Evolutionary conservation across 202 grass and related monocot genomes (phyloP).

Genomic region (Hordeum pubiflorum): DNA sequence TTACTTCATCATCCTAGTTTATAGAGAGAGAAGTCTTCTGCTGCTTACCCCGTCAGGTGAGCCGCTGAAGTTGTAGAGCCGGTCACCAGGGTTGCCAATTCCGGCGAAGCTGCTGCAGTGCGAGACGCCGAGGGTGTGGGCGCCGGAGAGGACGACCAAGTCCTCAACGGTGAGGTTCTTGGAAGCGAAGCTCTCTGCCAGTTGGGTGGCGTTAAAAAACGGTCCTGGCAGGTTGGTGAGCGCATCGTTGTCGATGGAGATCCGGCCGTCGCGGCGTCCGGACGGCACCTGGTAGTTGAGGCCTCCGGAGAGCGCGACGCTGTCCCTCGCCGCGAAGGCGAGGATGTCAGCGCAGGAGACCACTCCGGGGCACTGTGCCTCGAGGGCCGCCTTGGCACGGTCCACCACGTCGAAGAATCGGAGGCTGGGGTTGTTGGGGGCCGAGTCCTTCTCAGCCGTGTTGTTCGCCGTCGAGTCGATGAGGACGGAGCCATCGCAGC

Average conservation of each 20-base stretch:
- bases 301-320: conserved; percentile 43
- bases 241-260: no score
- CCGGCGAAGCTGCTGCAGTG: conserved; percentile 47
- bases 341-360: conserved; percentile 78
- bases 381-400: conserved; percentile 39
- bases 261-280: conserved; percentile 44
- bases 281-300: conserved; percentile 36
- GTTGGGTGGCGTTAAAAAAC: no score
- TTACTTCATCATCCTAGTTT: no score
- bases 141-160: conserved; percentile 52
- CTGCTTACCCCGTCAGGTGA: no score
- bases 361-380: conserved; percentile 43
- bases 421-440: conserved; percentile 43
- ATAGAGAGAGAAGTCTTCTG: no score
- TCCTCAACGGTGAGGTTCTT: conserved; percentile 58
- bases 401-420: conserved; percentile 58
- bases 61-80: conserved; percentile 60
- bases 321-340: conserved; percentile 62
- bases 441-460: conserved; percentile 53
- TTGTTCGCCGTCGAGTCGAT: no score
- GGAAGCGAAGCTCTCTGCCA: no score
- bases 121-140: conserved; percentile 54
- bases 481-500: conserved; percentile 58
- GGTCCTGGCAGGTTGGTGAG: no score
- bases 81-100: no score